A percentile compares a stretch with the other conserved stretches of the same genome.
Conservation (phyloP, 257 asterid genomes). For the Solanum peruvianum region DNA sequence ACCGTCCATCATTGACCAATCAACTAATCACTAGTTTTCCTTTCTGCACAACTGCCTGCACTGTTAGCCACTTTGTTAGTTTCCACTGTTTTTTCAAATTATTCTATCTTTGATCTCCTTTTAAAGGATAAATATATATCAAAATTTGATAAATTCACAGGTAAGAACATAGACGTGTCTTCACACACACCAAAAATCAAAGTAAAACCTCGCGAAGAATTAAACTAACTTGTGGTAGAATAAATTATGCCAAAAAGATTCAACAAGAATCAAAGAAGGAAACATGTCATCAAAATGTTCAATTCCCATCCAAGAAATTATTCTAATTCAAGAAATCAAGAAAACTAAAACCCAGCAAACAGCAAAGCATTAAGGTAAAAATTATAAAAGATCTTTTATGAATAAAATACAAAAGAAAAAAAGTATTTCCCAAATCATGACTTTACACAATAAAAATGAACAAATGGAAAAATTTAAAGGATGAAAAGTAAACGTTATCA, state of each 20-base stretch:
- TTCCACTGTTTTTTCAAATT: neutral
- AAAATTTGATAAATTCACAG: neutral
- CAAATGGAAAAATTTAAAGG: slow-evolving; percentile 5
- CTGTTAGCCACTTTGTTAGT: slow-evolving; percentile 42
- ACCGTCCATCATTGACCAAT: slow-evolving; percentile 96
- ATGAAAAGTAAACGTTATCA: slow-evolving; percentile 17
- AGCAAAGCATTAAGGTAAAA: slow-evolving; percentile 13
- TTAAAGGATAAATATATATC: neutral
- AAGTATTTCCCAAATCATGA: slow-evolving; percentile 25
- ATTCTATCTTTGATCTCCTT: slow-evolving; percentile 7
- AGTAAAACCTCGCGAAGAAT: neutral
- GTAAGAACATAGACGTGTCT: neutral
- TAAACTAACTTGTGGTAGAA: slow-evolving; percentile 10
- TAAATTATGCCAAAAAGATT: neutral
- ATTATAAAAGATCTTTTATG: slow-evolving; percentile 10
- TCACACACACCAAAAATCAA: neutral
- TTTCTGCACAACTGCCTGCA: slow-evolving; percentile 86
- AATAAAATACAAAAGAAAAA: slow-evolving; percentile 6
- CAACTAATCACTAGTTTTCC: slow-evolving; percentile 86
- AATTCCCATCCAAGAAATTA: neutral
- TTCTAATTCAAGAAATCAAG: neutral
- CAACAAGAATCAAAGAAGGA: neutral
- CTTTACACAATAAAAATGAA: neutral
- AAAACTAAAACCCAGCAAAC: neutral
- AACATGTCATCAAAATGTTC: neutral